Evolutionary conservation across 164 flowering plant genomes (phyloP).

Genomic region (grape (Vitis vinifera)): ASM3070453v1 NC_081807.1:3605001-3605500

Average conservation of each 20-base stretch:
- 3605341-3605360: constrained; percentile 35
- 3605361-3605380: constrained; percentile 35
- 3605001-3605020: constrained; percentile 35
- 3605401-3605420: constrained; percentile 31
- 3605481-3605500: constrained; percentile 29
- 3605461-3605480: constrained; percentile 34
- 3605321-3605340: constrained; percentile 38
- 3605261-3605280: constrained; percentile 34
- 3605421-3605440: constrained; percentile 25
- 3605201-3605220: constrained; percentile 28
- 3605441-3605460: constrained; percentile 32
- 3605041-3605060: constrained; percentile 52
- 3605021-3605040: constrained; percentile 44
- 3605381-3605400: constrained; percentile 27
- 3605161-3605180: constrained; percentile 52
- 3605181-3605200: constrained; percentile 49
- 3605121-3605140: constrained; percentile 39
- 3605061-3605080: constrained; percentile 49
- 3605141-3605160: constrained; percentile 38
- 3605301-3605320: constrained; percentile 54
- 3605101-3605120: constrained; percentile 46
- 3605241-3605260: constrained; percentile 35
- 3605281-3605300: constrained; percentile 32
- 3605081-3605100: constrained; percentile 53
- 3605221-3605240: constrained; percentile 35